These are phyloP conservation scores for Diaporthe sp. DNA, from an alignment of 2,329 filamentous ascomycete species.

Conservation along the genomic window DNA sequence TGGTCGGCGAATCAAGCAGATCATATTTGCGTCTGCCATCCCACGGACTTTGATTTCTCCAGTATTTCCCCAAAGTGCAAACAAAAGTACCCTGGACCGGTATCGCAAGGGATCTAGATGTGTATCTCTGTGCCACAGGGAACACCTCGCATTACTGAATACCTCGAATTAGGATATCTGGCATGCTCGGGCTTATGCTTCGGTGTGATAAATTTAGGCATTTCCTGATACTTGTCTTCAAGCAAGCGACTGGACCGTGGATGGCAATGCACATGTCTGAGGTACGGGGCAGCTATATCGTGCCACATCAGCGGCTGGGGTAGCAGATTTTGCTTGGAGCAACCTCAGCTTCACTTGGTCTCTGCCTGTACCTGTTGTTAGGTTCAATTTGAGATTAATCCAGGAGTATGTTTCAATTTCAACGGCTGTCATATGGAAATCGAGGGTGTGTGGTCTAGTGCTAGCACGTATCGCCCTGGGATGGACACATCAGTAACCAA, in stretches of 20 bases:
- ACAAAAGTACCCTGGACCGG: not conserved
- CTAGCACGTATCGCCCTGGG: not conserved
- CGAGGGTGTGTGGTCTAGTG: too few relatives aligned
- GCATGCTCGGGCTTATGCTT: not conserved
- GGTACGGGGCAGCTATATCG: too few relatives aligned
- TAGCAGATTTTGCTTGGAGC: too few relatives aligned
- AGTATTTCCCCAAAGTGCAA: not conserved
- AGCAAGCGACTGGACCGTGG: not conserved
- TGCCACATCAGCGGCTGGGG: too few relatives aligned
- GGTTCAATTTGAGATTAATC: too few relatives aligned
- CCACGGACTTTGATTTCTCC: accelerated
- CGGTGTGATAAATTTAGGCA: not conserved
- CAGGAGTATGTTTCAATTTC: too few relatives aligned
- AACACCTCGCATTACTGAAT: not conserved
- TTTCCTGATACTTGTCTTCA: not conserved
- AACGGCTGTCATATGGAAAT: too few relatives aligned
- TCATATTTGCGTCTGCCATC: too few relatives aligned
- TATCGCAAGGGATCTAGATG: not conserved
- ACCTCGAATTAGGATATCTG: not conserved
- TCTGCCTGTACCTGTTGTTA: too few relatives aligned
- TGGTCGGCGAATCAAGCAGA: not conserved
- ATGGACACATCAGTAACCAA: not conserved
- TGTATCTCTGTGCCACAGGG: not conserved
- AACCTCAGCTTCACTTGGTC: too few relatives aligned
- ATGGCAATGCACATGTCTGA: too few relatives aligned